Evolutionary conservation across 1,139 yeast genomes (phyloP), one percentile per base, ranked within the genome.

Genomic region (Lodderomyces oxycetoniae): DNA sequence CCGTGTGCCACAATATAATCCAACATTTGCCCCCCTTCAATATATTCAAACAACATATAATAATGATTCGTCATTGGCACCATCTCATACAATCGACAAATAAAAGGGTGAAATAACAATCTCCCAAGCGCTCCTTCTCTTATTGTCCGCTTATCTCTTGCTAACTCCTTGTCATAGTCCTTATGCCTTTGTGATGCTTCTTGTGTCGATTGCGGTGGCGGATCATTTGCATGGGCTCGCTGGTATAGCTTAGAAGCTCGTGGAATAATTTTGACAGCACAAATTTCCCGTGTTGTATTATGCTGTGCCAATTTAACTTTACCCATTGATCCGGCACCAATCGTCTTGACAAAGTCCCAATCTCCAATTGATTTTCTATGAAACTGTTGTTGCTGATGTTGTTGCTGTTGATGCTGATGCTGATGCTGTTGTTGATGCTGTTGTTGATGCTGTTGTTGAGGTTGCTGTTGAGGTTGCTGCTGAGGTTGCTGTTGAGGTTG

Each of bases 321-420:
- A 38, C 99, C 99, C 98, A 93, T 91, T 1, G 96, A 86, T 3
- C 99, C 98, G 4, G 97, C 96, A 33, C 99, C 99, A 32, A 91
- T 86, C 1, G 96, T 88, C 55, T 88, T 88, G 40, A 87, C 74
- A 48, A 91, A 89, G 50, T 86, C 94, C 98, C 98, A 91, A 47
- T 93, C 96, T 12, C 98, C 99, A 37, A 91, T 82, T 4, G 95
- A 74, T 43, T 83, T 81, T 45, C 97, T 75, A 55, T 88, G 89
- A 50, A 83, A 83, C 47, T 81, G 88, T 41, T 54, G 62, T 34
- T 52, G 61, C 10, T 23, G 33, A 17, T 31, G 34, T 10, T 25
- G 34, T n/a, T 7, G 30, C 4, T 14, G 34, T n/a, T 22, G 32
- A 11, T 41, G 41, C 28, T 42, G 56, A 26, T 42, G 50, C n/a